These are phyloP conservation scores for Suillus occidentalis DNA, from an alignment of 768 basidiomycete genomes.

Conservation along the genomic window DNA sequence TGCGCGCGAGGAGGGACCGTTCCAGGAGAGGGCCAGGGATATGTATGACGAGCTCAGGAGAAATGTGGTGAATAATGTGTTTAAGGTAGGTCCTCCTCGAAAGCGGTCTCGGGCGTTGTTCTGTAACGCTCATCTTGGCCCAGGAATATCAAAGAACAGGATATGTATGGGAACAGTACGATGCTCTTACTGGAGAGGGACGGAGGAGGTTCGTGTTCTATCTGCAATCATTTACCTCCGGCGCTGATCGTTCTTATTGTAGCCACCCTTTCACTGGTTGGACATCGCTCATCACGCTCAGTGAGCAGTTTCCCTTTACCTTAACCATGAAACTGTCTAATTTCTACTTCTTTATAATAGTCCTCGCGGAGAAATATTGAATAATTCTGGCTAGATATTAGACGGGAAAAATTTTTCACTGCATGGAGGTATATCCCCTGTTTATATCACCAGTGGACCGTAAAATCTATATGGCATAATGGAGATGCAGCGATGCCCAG, in stretches of 20 bases:
- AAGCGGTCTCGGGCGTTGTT: neutral
- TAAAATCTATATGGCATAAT: neutral
- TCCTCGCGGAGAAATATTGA: constrained; percentile 70
- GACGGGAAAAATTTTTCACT: neutral
- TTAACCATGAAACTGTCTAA: constrained; percentile 1
- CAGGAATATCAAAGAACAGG: constrained; percentile 92
- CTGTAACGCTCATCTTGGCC: constrained; percentile 1
- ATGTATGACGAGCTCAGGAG: constrained; percentile 80
- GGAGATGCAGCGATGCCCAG: neutral
- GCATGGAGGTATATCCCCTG: neutral
- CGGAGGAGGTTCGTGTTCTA: constrained; percentile 63
- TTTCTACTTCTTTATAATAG: constrained; percentile 32
- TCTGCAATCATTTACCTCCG: constrained; percentile 8
- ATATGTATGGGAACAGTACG: constrained; percentile 98
- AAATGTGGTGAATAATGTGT: constrained; percentile 86
- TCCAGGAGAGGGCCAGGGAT: constrained; percentile 67
- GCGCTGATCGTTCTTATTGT: constrained; percentile 13
- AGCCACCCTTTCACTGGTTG: constrained; percentile 98
- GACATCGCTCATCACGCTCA: constrained; percentile 87
- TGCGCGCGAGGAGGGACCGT: constrained; percentile 74
- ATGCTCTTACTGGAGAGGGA: constrained; percentile 80
- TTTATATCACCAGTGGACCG: neutral
- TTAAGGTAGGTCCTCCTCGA: constrained; percentile 44
- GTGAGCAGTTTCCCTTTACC: constrained; percentile 48
- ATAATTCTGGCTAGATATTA: neutral